phyloP scores from a whole-genome alignment of 805 yeast genomes.

The Helenozyma baotianmanensis region DNA sequence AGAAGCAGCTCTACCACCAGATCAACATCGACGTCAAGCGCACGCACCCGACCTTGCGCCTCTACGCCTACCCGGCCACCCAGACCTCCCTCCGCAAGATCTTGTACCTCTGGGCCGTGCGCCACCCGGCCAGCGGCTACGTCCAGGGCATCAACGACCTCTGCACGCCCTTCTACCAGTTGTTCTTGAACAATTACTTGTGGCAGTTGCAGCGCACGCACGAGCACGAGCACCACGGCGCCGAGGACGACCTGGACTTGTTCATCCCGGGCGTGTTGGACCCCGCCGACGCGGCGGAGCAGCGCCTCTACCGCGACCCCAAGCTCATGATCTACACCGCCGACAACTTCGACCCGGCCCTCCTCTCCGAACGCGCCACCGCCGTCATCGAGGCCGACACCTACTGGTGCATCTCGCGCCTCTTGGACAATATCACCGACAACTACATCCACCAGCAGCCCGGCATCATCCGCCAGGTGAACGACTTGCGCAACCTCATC shows the following conservation, averaged over 20 bases:
- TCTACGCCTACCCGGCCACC: slow-evolving; percentile 65
- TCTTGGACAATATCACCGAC: slow-evolving; percentile 92
- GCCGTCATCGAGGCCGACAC: slow-evolving; percentile 88
- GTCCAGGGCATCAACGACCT: slow-evolving; percentile 97
- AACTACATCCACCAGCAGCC: slow-evolving; percentile 98
- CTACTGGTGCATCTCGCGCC: slow-evolving; percentile 91
- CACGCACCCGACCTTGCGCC: slow-evolving; percentile 78
- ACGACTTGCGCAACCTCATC: slow-evolving; percentile 70
- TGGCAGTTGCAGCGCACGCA: slow-evolving; percentile 35
- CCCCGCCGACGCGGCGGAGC: slow-evolving; percentile 20
- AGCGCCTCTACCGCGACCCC: slow-evolving; percentile 22
- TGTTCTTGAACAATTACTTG: slow-evolving; percentile 66
- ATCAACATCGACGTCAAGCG: slow-evolving; percentile 92
- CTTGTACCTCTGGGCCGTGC: slow-evolving; percentile 87
- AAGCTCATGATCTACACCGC: slow-evolving; percentile 29
- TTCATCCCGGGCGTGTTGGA: slow-evolving; percentile 36
- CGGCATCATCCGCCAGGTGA: slow-evolving; percentile 89
- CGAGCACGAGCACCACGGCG: slow-evolving; percentile 8
- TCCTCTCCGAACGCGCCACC: slow-evolving; percentile 55
- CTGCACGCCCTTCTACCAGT: slow-evolving; percentile 88
- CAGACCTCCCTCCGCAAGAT: slow-evolving; percentile 79
- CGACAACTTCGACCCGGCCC: slow-evolving; percentile 58
- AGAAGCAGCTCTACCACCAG: slow-evolving; percentile 88
- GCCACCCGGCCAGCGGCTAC: slow-evolving; percentile 97
- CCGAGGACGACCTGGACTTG: slow-evolving; percentile 18